Conservation (phyloP, 2,329 filamentous ascomycete genomes). For the Ustilaginoidea virens region DNA sequence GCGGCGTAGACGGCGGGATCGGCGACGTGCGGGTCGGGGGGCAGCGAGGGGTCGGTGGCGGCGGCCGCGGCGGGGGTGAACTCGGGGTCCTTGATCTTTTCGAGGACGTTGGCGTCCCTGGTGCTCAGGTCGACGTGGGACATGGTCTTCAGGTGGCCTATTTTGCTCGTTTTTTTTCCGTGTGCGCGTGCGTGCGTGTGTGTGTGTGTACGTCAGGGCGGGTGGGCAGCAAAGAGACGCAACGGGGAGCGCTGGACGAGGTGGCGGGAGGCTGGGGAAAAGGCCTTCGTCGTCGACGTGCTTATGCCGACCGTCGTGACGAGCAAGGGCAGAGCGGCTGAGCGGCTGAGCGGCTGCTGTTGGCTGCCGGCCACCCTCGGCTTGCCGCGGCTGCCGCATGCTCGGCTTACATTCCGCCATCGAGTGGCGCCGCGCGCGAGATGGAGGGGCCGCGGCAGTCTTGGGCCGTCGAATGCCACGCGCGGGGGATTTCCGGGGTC, state of each 20-base stretch:
- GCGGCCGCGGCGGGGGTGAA: conserved; percentile 38
- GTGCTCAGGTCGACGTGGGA: conserved; percentile 32
- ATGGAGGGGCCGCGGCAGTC: conserved; percentile 3
- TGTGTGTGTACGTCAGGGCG: too few relatives aligned
- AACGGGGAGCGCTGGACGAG: too few relatives aligned
- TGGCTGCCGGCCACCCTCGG: conserved; percentile 22
- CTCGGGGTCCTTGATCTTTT: conserved; percentile 54
- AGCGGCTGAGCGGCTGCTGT: neutral
- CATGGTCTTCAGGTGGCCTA: too few relatives aligned
- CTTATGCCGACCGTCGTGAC: too few relatives aligned
- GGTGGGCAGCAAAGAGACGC: too few relatives aligned
- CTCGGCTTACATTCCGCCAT: conserved; percentile 9
- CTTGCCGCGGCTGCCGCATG: conserved; percentile 20
- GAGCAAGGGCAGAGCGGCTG: too few relatives aligned
- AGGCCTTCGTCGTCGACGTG: neutral
- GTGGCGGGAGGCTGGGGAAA: too few relatives aligned
- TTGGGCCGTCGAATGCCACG: neutral
- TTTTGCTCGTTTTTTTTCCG: too few relatives aligned
- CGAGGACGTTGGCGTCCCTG: conserved; percentile 45
- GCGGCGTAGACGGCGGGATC: conserved; percentile 34
- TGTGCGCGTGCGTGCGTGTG: too few relatives aligned
- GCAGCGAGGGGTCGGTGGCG: conserved; percentile 37
- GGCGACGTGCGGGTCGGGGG: conserved; percentile 41
- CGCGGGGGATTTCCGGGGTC: neutral
- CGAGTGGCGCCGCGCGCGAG: conserved; percentile 2